Percentiles rank a stretch among this genome's conserved stretches.
Evolutionary conservation across 805 yeast genomes (phyloP).

Genomic region (Saturnispora sekii): DNA sequence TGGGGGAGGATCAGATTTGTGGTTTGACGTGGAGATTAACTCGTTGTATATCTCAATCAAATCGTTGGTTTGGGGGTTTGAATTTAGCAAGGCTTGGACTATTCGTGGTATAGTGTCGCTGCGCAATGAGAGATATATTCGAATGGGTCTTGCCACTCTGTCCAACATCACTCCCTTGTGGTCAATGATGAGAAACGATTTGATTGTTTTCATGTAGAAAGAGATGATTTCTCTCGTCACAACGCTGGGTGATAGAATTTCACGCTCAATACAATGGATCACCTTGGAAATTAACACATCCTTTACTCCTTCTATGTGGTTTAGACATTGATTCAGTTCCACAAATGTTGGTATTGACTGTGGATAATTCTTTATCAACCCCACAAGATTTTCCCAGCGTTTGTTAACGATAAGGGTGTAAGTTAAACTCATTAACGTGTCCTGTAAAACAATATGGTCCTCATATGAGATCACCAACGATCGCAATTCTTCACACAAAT

Average conservation of each 20-base stretch:
- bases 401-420: constrained; percentile 27
- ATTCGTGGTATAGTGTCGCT: constrained; percentile 62
- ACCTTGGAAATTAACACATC: constrained; percentile 47
- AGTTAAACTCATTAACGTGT: constrained; percentile 15
- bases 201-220: constrained; percentile 61
- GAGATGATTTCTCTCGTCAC: constrained; percentile 65
- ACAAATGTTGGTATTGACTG: constrained; percentile 39
- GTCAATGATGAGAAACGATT: constrained; percentile 66
- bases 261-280: constrained; percentile 31
- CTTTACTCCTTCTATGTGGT: constrained; percentile 28
- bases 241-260: constrained; percentile 69
- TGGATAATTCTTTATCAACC: constrained; percentile 48
- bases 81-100: constrained; percentile 60
- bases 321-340: constrained; percentile 48
- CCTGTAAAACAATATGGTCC: constrained; percentile 6
- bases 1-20: constrained; percentile 9
- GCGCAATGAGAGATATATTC: constrained; percentile 61
- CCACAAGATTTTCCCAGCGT: constrained; percentile 49
- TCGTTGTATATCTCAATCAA: constrained; percentile 39
- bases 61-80: constrained; percentile 28
- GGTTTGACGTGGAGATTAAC: constrained; percentile 2
- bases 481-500: constrained; percentile 28
- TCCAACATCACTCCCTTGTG: constrained; percentile 80
- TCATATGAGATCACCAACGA: constrained; percentile 3
- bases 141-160: constrained; percentile 65